Percentiles rank a stretch among this genome's conserved stretches.
Conservation (phyloP, 768 basidiomycete genomes). For the Crucibulum laeve region DNA sequence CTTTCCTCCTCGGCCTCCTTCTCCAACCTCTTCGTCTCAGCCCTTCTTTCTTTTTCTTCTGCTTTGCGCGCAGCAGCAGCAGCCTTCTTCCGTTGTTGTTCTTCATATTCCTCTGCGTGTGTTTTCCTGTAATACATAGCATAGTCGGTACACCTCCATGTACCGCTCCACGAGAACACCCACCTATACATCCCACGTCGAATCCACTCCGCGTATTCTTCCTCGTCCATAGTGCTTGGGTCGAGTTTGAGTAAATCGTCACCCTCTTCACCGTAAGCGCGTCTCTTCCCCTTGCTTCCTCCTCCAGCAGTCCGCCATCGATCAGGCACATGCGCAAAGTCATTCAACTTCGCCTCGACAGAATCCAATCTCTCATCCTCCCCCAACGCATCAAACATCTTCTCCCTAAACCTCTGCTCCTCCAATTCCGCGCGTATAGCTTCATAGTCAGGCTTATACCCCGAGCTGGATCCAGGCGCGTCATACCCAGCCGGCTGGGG, state of each 20-base stretch:
- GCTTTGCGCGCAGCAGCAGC: conserved; percentile 47
- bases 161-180: conserved; percentile 17
- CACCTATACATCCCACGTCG: conserved; percentile 82
- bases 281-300: conserved; percentile 14
- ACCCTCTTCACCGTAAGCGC: conserved; percentile 17
- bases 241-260: conserved; percentile 39
- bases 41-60: conserved; percentile 47
- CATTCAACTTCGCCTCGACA: conserved; percentile 59
- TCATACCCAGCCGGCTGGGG: conserved; percentile 12
- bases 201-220: conserved; percentile 87
- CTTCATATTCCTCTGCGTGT: conserved; percentile 63
- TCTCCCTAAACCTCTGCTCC: conserved; percentile 65
- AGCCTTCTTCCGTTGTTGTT: conserved; percentile 53
- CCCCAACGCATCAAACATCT: conserved; percentile 65
- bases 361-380: conserved; percentile 69
- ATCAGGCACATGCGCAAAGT: conserved; percentile 68
- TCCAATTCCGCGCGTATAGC: conserved; percentile 51
- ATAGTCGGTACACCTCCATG: too few relatives aligned
- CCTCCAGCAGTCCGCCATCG: conserved; percentile 48
- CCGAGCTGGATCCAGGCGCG: not conserved
- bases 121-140: conserved; percentile 49
- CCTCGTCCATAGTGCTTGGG: conserved; percentile 66
- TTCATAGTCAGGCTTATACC: conserved; percentile 39
- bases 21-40: conserved; percentile 49
- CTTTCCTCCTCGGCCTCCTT: conserved; percentile 50